Conservation (phyloP, 768 basidiomycete species). For the Phylloporus scabripes region DNA sequence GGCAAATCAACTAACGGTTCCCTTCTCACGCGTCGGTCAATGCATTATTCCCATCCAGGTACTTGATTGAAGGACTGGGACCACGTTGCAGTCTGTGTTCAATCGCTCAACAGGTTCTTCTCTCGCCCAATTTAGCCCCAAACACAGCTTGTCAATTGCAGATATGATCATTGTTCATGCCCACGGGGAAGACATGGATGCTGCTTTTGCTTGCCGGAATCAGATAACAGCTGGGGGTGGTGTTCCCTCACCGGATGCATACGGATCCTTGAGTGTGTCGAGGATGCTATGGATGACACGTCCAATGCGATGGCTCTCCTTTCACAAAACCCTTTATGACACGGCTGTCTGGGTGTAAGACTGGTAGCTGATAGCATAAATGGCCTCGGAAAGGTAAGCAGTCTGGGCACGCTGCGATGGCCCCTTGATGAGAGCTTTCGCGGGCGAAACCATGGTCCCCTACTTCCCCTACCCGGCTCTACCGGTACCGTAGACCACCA, state of each 20-base stretch:
- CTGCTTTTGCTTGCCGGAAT: constrained; percentile 74
- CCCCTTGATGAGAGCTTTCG: too few relatives aligned
- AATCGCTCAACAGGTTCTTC: constrained; percentile 58
- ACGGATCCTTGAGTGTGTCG: constrained; percentile 80
- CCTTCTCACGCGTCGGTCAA: constrained; percentile 25
- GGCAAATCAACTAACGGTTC: constrained; percentile 32
- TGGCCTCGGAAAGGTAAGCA: too few relatives aligned
- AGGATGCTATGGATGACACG: constrained; percentile 95
- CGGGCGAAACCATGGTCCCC: too few relatives aligned
- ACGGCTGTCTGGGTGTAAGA: constrained; percentile 98
- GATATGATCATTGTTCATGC: constrained; percentile 83
- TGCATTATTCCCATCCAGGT: constrained; percentile 44
- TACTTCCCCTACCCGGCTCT: too few relatives aligned
- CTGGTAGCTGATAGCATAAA: too few relatives aligned
- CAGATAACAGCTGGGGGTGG: constrained; percentile 74
- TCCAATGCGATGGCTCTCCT: constrained; percentile 81
- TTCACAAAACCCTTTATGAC: constrained; percentile 83
- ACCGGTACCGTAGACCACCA: too few relatives aligned
- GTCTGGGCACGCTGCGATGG: too few relatives aligned
- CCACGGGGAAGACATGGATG: constrained; percentile 71
- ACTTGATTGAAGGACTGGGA: constrained; percentile 66
- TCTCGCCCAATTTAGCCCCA: constrained; percentile 33
- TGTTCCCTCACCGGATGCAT: constrained; percentile 82
- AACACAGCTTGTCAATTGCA: constrained; percentile 44
- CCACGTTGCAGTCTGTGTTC: constrained; percentile 49